Evolutionary conservation across 2,329 filamentous ascomycete genomes (phyloP).

Genomic region (Penicillium concentricum): DNA sequence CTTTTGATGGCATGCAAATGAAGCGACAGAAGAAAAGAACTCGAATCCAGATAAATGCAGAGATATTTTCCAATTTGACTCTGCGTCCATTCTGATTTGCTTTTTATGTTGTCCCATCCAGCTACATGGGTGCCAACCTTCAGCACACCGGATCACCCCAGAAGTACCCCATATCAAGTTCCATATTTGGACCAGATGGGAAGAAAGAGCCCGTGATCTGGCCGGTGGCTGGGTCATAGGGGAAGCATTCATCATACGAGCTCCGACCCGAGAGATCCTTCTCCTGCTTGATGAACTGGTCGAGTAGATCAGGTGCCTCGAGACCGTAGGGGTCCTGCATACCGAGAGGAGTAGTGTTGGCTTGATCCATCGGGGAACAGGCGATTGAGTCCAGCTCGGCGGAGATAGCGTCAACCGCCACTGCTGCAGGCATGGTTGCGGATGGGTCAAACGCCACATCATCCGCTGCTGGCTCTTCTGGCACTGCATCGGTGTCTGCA

Average conservation of each 20-base stretch:
- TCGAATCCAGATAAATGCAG: constrained; percentile 1
- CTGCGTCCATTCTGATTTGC: neutral
- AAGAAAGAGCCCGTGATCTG: constrained; percentile 42
- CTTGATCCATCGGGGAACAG: constrained; percentile 29
- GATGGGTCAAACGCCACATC: constrained; percentile 24
- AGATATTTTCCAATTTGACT: constrained; percentile 4
- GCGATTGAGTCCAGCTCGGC: constrained; percentile 23
- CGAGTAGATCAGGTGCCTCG: constrained; percentile 27
- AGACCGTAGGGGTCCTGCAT: constrained; percentile 19
- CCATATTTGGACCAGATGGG: constrained; percentile 29
- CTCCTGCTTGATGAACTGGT: constrained; percentile 29
- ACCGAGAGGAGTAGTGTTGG: constrained; percentile 17
- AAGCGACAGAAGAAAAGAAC: constrained; percentile 6
- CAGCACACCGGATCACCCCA: constrained; percentile 33
- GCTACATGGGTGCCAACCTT: neutral
- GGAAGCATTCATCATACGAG: constrained; percentile 32
- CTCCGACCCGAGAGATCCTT: constrained; percentile 23
- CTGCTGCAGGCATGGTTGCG: constrained; percentile 7
- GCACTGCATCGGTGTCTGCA: constrained; percentile 10
- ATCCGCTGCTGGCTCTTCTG: constrained; percentile 9
- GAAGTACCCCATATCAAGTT: constrained; percentile 34
- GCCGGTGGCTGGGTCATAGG: constrained; percentile 36
- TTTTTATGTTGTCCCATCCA: neutral
- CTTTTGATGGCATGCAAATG: constrained; percentile 8
- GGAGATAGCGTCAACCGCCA: constrained; percentile 15